Percentiles rank a stretch among this genome's conserved stretches.
Evolutionary conservation across 768 basidiomycete genomes (phyloP).

Genomic region (Boletus pseudopeckii): DNA sequence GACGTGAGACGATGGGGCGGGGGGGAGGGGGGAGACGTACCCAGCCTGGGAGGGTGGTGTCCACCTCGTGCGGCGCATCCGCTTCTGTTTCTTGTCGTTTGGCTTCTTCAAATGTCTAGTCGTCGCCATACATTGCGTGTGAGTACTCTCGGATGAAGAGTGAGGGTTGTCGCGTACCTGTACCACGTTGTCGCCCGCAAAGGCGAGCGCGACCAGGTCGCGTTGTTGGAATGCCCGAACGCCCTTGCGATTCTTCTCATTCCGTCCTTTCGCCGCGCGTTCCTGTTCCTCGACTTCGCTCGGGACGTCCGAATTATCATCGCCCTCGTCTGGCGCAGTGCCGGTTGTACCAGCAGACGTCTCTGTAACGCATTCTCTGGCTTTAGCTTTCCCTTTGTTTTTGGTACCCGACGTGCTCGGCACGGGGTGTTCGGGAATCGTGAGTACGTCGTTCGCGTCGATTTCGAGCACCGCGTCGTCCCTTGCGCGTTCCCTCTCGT

Average conservation of each 20-base stretch:
- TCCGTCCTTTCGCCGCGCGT: conserved; percentile 41
- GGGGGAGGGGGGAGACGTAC: conserved; percentile 42
- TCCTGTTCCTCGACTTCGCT: conserved; percentile 76
- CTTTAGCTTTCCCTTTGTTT: conserved; percentile 16
- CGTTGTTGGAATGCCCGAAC: conserved; percentile 80
- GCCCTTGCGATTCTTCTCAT: conserved; percentile 41
- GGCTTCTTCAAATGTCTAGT: conserved; percentile 78
- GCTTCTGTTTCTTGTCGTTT: conserved; percentile 80
- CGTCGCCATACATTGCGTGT: background rate
- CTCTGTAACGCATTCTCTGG: background rate
- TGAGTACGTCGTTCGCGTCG: conserved; percentile 30
- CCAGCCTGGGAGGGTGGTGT: conserved; percentile 94
- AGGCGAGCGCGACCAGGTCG: conserved; percentile 90
- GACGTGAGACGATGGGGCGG: background rate
- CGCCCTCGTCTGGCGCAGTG: conserved; percentile 4
- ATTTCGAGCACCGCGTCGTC: conserved; percentile 85
- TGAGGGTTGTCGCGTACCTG: conserved; percentile 49
- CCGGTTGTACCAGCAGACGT: conserved; percentile 8
- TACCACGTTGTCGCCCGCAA: conserved; percentile 96
- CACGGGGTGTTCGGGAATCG: conserved; percentile 12
- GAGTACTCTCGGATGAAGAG: background rate
- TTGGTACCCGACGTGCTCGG: conserved; percentile 2
- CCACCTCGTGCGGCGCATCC: conserved; percentile 85
- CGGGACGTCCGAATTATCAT: conserved; percentile 49
- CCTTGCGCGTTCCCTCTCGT: conserved; percentile 53